Base-by-base conservation (phyloP, 2,329 filamentous ascomycete genomes). In the Fusarium equiseti region DNA sequence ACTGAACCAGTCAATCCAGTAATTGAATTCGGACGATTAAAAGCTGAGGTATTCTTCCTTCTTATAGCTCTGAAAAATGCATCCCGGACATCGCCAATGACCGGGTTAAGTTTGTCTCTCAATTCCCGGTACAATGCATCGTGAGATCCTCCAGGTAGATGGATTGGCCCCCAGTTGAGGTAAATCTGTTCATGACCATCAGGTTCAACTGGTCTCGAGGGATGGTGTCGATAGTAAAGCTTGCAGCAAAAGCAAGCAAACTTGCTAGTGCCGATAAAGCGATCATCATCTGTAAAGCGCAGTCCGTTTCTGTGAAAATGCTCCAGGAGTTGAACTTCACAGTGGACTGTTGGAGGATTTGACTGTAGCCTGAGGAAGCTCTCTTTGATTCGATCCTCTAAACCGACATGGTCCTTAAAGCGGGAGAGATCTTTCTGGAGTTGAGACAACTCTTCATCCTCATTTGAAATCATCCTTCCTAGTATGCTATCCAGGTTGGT, bases 191-290 rank as follows among this genome's bases (percentile, higher is more conserved):
- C n/a, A 10, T 53, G n/a, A 31, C n/a, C 13, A 31, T 43, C 13
- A 22, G 51, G 51, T 18, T 53, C 24, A 10, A 43, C 51, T 53
- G 38, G 51, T n/a, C 51, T 31, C 9, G 18, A 53, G 6, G 51
- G 51, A 9, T 53, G 26, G 13, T 53, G 15, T 13, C 38, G 35
- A 53, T 43, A 53, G 35, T 53, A 53, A 4, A 53, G 51, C 18
- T 53, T 53, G 18, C n/a, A 53, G 35, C 24, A 53, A 13, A 24
- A 53, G 24, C 51, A 53, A 31, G 35, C 42, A 43, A 43, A 31
- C n/a, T 53, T 43, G n/a, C 26, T 53, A 42, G 38, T 53, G 51
- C 51, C 51, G 18, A 53, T n/a, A 53, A 53, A 53, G 38, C 38
- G 38, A n/a, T 53, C 51, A 38, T 24, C 13, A 43, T 43, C 26